A percentile compares a stretch with the other conserved stretches of the same genome.
phyloP scores from a whole-genome alignment of 1,139 yeast genomes.

The Candida sanyaensis region DNA sequence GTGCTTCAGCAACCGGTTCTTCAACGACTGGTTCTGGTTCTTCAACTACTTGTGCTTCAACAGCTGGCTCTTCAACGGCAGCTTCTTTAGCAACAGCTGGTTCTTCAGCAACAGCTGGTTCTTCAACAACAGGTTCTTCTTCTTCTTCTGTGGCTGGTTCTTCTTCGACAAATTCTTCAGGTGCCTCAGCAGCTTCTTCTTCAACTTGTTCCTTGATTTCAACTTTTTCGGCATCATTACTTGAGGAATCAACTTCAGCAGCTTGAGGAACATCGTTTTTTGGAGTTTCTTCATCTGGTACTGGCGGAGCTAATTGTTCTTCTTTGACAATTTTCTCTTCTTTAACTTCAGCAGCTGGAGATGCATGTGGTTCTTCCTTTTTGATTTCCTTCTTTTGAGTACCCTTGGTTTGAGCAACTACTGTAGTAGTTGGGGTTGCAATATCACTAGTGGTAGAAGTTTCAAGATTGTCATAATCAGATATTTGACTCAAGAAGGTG shows the following conservation, averaged over 20 bases:
- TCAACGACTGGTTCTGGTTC: too few species aligned
- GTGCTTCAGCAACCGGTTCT: too few species aligned
- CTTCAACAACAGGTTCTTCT: neutral
- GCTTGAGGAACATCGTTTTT: conserved; percentile 9
- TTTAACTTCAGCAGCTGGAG: conserved; percentile 12
- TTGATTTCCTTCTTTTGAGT: conserved; percentile 14
- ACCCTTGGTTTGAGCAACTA: conserved; percentile 17
- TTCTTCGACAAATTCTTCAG: neutral
- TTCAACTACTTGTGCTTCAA: too few species aligned
- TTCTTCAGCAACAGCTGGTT: neutral
- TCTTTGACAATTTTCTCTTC: conserved; percentile 12
- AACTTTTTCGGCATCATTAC: conserved; percentile 3
- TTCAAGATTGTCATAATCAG: conserved; percentile 25
- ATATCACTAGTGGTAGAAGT: conserved; percentile 12
- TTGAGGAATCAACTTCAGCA: neutral
- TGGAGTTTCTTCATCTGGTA: conserved; percentile 20
- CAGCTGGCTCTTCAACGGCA: neutral
- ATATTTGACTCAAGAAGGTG: conserved; percentile 41
- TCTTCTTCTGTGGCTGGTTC: neutral
- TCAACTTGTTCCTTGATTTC: conserved; percentile 1
- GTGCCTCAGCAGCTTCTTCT: neutral
- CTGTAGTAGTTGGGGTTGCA: conserved; percentile 17
- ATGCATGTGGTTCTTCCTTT: conserved; percentile 11
- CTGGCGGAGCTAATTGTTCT: conserved; percentile 25
- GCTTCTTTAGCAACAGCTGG: neutral